These are phyloP conservation scores for Leucocoprinus sp. DNA, from an alignment of 768 basidiomycete genomes.

Conservation along the genomic window DNA sequence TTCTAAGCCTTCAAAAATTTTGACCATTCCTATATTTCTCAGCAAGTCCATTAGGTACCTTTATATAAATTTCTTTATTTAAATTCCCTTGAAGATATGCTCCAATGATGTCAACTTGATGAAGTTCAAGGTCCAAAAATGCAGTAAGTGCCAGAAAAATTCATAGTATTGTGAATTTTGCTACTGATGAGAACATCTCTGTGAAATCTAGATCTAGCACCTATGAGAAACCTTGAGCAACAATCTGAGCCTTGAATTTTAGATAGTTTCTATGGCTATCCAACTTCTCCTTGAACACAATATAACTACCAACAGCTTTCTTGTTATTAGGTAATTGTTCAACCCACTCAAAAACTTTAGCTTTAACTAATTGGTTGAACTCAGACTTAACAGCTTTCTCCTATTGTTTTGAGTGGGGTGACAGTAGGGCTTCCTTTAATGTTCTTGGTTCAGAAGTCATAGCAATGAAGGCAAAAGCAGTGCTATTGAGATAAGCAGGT, in stretches of 20 bases:
- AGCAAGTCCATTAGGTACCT: slow-evolving; percentile 15
- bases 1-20: slow-evolving; percentile 14
- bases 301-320: slow-evolving; percentile 14
- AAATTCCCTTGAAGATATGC: slow-evolving; percentile 20
- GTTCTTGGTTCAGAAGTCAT: background rate
- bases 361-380: slow-evolving; percentile 8
- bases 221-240: slow-evolving; percentile 21
- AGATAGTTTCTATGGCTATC: slow-evolving; percentile 15
- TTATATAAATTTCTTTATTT: slow-evolving; percentile 22
- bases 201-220: slow-evolving; percentile 25
- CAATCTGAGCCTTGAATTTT: slow-evolving; percentile 18
- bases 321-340: slow-evolving; percentile 11
- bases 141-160: slow-evolving; percentile 16
- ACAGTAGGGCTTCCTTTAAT: background rate
- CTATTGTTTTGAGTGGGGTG: slow-evolving; percentile 9
- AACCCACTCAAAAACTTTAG: slow-evolving; percentile 7
- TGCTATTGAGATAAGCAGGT: too few relatives aligned
- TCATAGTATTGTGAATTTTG: slow-evolving; percentile 16
- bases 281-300: slow-evolving; percentile 18
- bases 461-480: background rate
- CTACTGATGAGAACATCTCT: slow-evolving; percentile 23
- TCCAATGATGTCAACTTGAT: slow-evolving; percentile 17
- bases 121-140: slow-evolving; percentile 4
- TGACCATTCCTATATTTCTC: slow-evolving; percentile 12
- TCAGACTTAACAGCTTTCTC: slow-evolving; percentile 10